Evolutionary conservation across 164 flowering plant genomes (phyloP).

Genomic region (Macadamia tetraphylla): DNA sequence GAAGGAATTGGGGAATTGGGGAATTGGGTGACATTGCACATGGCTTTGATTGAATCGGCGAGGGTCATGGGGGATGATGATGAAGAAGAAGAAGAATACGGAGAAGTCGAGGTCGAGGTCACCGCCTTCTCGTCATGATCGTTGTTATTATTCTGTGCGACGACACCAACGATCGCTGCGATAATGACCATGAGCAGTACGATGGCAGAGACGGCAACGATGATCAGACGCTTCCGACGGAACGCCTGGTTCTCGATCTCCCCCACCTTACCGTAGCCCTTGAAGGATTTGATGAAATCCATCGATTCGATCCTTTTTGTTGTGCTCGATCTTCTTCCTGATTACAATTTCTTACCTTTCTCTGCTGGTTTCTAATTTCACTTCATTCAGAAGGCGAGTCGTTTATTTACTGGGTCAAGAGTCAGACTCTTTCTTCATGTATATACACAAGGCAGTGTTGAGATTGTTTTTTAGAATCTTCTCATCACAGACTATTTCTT

Average conservation of each 20-base stretch:
- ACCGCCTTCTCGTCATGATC: conserved; percentile 1
- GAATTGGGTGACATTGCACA: conserved; percentile 41
- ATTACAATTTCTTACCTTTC: too few relatives aligned
- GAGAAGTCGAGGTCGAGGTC: too few relatives aligned
- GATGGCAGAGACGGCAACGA: conserved; percentile 39
- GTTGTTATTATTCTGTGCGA: conserved; percentile 22
- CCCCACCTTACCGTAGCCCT: conserved; percentile 62
- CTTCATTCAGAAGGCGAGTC: conserved; percentile 9
- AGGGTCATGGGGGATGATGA: conserved; percentile 1
- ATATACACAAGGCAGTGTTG: too few relatives aligned
- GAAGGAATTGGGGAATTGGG: conserved; percentile 33
- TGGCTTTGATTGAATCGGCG: conserved; percentile 24
- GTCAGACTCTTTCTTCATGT: too few relatives aligned
- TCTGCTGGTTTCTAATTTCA: too few relatives aligned
- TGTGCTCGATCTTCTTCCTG: too few relatives aligned
- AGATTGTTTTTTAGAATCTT: too few relatives aligned
- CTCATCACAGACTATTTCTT: too few relatives aligned
- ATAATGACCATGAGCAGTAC: conserved; percentile 17
- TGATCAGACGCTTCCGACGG: conserved; percentile 33
- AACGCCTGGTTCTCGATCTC: conserved; percentile 40
- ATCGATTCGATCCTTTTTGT: too few relatives aligned
- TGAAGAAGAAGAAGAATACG: too few relatives aligned
- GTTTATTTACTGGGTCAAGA: too few relatives aligned
- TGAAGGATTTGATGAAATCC: conserved; percentile 20
- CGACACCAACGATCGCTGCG: conserved; percentile 36